Evolutionary conservation across 371 early-diverging fungal species (phyloP).

Genomic region (Rhizomucor pusillus): DNA sequence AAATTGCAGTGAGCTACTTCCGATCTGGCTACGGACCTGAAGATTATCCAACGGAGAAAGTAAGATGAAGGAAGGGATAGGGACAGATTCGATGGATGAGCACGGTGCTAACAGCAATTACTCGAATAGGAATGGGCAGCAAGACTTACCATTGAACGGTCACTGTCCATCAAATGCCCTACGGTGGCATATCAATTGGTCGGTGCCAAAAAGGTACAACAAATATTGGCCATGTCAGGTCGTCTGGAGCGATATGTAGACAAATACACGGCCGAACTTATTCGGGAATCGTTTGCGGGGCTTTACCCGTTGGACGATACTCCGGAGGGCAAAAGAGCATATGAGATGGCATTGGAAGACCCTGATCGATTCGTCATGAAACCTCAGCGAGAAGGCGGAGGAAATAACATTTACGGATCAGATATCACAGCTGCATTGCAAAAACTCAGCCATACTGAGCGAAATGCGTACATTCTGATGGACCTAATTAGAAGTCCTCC

Average conservation of each 20-base stretch:
- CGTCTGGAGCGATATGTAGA: constrained; percentile 75
- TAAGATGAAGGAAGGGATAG: constrained; percentile 8
- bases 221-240: constrained; percentile 82
- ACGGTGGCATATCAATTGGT: constrained; percentile 90
- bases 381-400: constrained; percentile 97
- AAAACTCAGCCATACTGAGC: constrained; percentile 54
- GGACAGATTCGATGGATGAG: background rate
- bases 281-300: constrained; percentile 86
- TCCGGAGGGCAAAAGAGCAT: constrained; percentile 67
- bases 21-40: constrained; percentile 91
- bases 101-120: constrained; percentile 1
- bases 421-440: constrained; percentile 68
- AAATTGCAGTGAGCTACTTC: constrained; percentile 89
- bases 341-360: constrained; percentile 58
- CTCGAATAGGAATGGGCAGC: constrained; percentile 80
- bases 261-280: constrained; percentile 43
- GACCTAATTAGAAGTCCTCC: constrained; percentile 85
- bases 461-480: constrained; percentile 88
- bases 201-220: constrained; percentile 96
- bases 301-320: constrained; percentile 84
- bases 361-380: constrained; percentile 85
- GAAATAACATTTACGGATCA: constrained; percentile 92
- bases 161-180: constrained; percentile 88
- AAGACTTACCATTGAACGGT: constrained; percentile 77
- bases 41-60: constrained; percentile 77